Conservation (phyloP, 2,329 filamentous ascomycete genomes). For the Fusarium nematophilum region DNA sequence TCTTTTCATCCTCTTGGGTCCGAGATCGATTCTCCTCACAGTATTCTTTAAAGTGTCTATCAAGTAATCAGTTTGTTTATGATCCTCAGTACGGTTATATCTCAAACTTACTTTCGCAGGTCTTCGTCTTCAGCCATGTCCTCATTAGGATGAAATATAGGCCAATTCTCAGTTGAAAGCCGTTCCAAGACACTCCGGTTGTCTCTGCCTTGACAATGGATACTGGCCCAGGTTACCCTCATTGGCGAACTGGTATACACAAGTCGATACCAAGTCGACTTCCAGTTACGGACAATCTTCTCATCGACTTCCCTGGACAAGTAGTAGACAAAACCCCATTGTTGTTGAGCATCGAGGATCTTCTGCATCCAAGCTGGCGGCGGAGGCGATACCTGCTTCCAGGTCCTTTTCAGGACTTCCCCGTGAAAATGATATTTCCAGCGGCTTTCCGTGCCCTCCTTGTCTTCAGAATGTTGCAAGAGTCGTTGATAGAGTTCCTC, state of each 20-base stretch:
- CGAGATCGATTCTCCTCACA: slow-evolving; percentile 5
- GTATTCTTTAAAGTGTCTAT: slow-evolving; percentile 34
- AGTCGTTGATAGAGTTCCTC: neutral
- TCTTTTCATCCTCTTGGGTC: slow-evolving; percentile 11
- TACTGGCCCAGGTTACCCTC: neutral
- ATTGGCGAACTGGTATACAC: neutral
- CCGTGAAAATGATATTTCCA: neutral
- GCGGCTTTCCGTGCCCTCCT: neutral
- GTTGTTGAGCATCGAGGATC: slow-evolving; percentile 13
- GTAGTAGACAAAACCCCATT: slow-evolving; percentile 34
- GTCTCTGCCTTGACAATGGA: slow-evolving; percentile 18
- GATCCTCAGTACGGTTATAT: neutral
- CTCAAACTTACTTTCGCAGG: slow-evolving; percentile 15
- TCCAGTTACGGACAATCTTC: slow-evolving; percentile 16
- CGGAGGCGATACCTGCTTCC: slow-evolving; percentile 26
- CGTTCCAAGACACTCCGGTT: neutral
- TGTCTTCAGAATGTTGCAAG: neutral
- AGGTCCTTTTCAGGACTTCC: slow-evolving; percentile 1
- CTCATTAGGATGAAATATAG: slow-evolving; percentile 14
- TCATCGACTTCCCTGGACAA: slow-evolving; percentile 11
- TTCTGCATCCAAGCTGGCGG: slow-evolving; percentile 28
- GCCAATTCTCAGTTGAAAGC: slow-evolving; percentile 17
- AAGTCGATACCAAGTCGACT: neutral
- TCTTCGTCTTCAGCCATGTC: slow-evolving; percentile 19
- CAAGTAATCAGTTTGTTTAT: neutral